Base-by-base conservation (phyloP, 2,329 filamentous ascomycete species). In the Rutstroemia sp. region DNA sequence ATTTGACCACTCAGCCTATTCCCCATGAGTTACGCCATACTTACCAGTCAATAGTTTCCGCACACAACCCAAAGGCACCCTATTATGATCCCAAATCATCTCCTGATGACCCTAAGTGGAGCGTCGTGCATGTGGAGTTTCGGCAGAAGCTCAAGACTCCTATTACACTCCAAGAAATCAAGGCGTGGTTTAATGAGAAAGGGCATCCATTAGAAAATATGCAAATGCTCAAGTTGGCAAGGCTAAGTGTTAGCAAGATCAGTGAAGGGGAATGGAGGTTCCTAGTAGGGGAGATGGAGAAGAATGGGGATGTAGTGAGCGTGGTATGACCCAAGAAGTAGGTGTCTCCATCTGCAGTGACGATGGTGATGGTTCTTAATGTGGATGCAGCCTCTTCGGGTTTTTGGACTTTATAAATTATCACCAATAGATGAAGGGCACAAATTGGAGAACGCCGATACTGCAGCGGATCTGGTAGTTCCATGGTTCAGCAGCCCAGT, bases 101-200 rank as follows among this genome's bases (percentile, higher is more conserved):
- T 62, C 76, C 80, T 54, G 76, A 81, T 2, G 81, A 85, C 51
- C 87, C 87, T 0, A 89, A 84, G 65, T 99, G 94, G 94, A 89
- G 85, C 53, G 81, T 94, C 17, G 94, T 97, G 1, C 88, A 95
- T 59, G 92, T 97, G 48, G 80, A 86, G 65, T 96, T 95, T 69
- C 83, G 87, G 57, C 84, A 83, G 69, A 96, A 96, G 72, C 91
- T 97, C 64, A 76, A 77, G 1, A 77, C 83, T 14, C 80, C 84
- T 0, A 80, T 97, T 56, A 79, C 79, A 5, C 78, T 96, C 51
- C 80, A 82, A 60, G 84, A 89, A 62, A 78, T 96, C 46, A 86
- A 88, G 54, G 78, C 80, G 38, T 76, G 86, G 65, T 82, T 77
- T 42, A 68, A 71, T 0, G 79, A 78, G 0, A 73, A 80, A 8